Base-by-base conservation (phyloP, 768 basidiomycete genomes). In the Lactarius deliciosus region DNA sequence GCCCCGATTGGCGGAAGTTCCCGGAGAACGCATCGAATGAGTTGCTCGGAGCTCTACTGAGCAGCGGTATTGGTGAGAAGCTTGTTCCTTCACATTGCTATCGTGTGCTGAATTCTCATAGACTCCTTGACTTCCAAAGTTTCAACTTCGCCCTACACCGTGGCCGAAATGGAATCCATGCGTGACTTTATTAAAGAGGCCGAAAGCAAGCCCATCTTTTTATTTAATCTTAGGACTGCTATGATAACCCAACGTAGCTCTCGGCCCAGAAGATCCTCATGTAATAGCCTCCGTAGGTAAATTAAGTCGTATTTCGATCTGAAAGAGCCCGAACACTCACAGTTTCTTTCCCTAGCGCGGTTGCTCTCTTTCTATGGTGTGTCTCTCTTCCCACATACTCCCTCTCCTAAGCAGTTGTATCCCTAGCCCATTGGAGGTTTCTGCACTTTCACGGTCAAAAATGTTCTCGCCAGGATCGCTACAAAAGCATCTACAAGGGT, bases 381-480 rank as follows among this genome's bases (percentile, higher is more conserved):
- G 62, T 53, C 38, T 8, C 36, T 2, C 15, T n/a, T 54, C 6
- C 10, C 9, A 38, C 2, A 8, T 40, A 38, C 5, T 3, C 11
- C 6, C 25, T 47, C 28, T 40, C 10, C 47, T 66, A 25, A 66
- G 38, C 0, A 18, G 13, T 2, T 3, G 8, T 15, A 11, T 40
- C 15, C 38, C 18, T 20, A 66, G 66, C 32, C 11, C 57, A 45
- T 3, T 64, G 66, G 66, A 64, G 5, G 32, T 67, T 67, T 47
- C 1, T 60, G 0, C 50, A 67, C 10, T 67, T 67, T 40, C 66
- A 67, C 9, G 57, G 66, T 9, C 66, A 67, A 45, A 64, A 40
- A 30, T 32, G 34, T 4, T 60, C 66, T 10, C 66, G 66, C 13
- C 62, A 54, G 53, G 40, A 54, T 45, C 40, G 66, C 13, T 10